Base-by-base conservation (phyloP, 2,329 filamentous ascomycete genomes). In the Xylariomycetidae sp. region DNA sequence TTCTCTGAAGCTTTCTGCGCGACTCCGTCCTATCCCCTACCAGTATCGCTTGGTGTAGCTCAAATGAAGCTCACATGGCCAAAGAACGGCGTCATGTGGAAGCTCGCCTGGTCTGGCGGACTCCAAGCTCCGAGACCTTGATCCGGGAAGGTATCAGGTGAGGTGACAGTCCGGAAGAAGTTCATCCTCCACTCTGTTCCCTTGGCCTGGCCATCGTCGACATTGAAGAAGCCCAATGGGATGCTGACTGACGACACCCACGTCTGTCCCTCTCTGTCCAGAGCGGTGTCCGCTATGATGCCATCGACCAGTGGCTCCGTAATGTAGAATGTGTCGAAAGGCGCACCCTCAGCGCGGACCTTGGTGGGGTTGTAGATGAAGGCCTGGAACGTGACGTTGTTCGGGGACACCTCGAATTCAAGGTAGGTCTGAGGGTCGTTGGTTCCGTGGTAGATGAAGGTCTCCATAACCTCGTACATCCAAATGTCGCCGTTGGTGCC, bases 341-440 rank as follows among this genome's bases (percentile, higher is more conserved):
- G 57, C 8, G 63, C 57, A 14, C 58, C 62, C 1, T 46, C 34
- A 2, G 56, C 54, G 17, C 67, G 61, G 10, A 60, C 56, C 42
- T 70, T 69, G 44, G 62, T 60, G 4, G 65, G 67, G 45, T 72
- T 72, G 53, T 66, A 70, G 44, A 72, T 61, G 38, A 69, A 66
- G 7, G 67, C 63, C 41, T 70, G 65, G 54, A 65, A 72, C 15
- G 67, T 72, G 32, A 65, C 59, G 38, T 72, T 71, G 56, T 68
- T 66, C 31, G 68, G 68, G 46, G 51, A 68, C 25, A 72, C 60
- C 48, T 72, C 68, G 44, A 68, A 67, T 52, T 72, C 68, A 37
- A 72, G 54, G 45, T 72, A 72, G 2, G 60, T 66, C 50, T 63
- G 56, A 1, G 68, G 68, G 47, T 70, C 64, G 24, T 58, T 56